Percentiles rank a stretch among this genome's conserved stretches.
Evolutionary conservation across 345 rosid species (phyloP).

Genomic region (Geranium rotundifolium): DNA sequence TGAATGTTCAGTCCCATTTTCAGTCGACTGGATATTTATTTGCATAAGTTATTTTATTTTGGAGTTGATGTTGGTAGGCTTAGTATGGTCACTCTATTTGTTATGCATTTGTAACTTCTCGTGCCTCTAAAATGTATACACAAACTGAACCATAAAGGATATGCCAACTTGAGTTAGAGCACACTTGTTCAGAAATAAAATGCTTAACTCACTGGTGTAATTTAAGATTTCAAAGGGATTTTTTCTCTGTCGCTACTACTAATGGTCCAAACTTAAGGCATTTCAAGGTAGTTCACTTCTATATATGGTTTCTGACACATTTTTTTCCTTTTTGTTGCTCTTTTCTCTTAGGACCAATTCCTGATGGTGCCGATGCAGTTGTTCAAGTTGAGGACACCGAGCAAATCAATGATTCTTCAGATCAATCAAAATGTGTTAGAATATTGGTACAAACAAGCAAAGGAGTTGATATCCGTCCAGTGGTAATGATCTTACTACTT

Average conservation of each 20-base stretch:
- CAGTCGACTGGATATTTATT: neutral
- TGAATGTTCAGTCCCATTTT: neutral
- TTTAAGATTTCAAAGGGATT: neutral
- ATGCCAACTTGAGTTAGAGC: neutral
- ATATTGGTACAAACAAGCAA: constrained; percentile 52
- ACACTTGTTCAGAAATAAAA: neutral
- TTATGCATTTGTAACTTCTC: neutral
- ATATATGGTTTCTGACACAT: neutral
- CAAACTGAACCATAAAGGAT: neutral
- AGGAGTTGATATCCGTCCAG: constrained; percentile 82
- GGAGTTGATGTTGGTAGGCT: neutral
- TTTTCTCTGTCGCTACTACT: neutral
- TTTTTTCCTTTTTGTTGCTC: neutral
- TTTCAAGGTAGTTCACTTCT: neutral
- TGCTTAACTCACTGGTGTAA: neutral
- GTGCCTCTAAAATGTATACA: neutral
- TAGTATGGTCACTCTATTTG: neutral
- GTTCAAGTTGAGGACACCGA: constrained; percentile 92
- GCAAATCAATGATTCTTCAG: constrained; percentile 24
- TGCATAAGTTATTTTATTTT: neutral
- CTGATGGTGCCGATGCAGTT: constrained; percentile 96
- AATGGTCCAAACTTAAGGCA: neutral
- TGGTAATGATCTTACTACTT: constrained; percentile 41
- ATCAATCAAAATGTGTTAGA: constrained; percentile 39
- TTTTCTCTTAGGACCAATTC: constrained; percentile 60